Percentiles rank a stretch among this genome's conserved stretches.
Conservation (phyloP, 768 basidiomycete genomes). For the Termitomyces sp. region DNA sequence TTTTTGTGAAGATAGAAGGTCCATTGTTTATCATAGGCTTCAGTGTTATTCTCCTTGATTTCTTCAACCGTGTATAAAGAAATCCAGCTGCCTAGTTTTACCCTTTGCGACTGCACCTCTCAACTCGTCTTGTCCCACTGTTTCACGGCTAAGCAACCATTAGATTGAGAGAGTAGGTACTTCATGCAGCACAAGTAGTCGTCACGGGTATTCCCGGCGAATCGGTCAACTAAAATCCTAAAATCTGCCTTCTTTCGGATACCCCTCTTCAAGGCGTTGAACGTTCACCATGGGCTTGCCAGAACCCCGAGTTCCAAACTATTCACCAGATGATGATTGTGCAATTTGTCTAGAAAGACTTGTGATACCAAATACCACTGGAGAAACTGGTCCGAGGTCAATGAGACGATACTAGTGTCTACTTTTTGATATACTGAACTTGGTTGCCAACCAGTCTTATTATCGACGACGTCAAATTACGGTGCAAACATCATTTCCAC, state of each 20-base stretch:
- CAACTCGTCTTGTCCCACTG: neutral
- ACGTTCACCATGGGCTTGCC: neutral
- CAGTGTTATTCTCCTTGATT: neutral
- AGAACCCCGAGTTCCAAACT: constrained; percentile 5
- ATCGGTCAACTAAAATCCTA: neutral
- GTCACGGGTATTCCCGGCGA: neutral
- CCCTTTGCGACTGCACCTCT: neutral
- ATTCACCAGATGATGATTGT: constrained; percentile 7
- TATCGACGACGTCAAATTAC: constrained; percentile 8
- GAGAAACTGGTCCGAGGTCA: constrained; percentile 7
- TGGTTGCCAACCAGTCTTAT: neutral
- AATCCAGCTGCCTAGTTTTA: no score
- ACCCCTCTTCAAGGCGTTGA: neutral
- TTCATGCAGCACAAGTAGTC: neutral
- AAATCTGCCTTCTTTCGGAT: neutral
- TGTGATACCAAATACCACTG: constrained; percentile 5
- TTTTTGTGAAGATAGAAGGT: neutral
- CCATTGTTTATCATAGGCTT: no score
- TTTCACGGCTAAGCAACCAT: neutral
- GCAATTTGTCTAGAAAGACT: constrained; percentile 5
- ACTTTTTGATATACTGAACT: neutral
- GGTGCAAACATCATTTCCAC: constrained; percentile 9
- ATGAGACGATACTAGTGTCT: neutral
- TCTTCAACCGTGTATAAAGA: neutral
- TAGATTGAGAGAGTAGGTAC: neutral